phyloP scores from a whole-genome alignment of 1,284 basidiomycete genomes.

The Coriolopsis trogii region DNA sequence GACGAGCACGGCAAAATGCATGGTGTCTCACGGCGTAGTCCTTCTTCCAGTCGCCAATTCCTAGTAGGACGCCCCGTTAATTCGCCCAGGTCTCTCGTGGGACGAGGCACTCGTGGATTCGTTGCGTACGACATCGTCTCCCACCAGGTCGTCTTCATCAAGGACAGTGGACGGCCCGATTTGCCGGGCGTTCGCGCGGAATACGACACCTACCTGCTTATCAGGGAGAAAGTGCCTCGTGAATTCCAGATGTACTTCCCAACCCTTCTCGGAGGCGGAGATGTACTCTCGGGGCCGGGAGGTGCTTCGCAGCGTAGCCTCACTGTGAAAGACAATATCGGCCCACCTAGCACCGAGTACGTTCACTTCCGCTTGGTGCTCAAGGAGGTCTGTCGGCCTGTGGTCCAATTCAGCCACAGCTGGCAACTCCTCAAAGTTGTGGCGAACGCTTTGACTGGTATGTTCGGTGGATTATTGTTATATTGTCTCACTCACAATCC shows the following conservation, averaged over 20 bases:
- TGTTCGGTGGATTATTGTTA: too few species aligned
- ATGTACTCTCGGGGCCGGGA: neutral
- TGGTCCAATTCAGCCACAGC: neutral
- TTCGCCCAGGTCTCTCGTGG: neutral
- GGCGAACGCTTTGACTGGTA: slow-evolving; percentile 5
- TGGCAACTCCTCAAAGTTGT: slow-evolving; percentile 1
- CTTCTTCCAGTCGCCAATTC: neutral
- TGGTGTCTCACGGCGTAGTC: neutral
- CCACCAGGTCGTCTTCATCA: neutral
- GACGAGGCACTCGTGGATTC: neutral
- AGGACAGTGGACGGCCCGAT: neutral
- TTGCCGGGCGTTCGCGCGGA: neutral
- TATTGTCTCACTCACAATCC: too few species aligned
- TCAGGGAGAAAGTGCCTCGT: neutral
- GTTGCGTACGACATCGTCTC: neutral
- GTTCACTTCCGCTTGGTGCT: slow-evolving; percentile 9
- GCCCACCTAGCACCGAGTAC: neutral
- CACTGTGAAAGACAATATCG: too few species aligned
- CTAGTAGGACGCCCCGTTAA: neutral
- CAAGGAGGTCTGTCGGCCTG: slow-evolving; percentile 5
- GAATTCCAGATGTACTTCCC: slow-evolving; percentile 5
- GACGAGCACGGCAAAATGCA: too few species aligned
- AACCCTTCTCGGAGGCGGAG: slow-evolving; percentile 6
- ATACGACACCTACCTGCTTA: neutral
- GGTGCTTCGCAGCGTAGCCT: neutral